Conservation (phyloP, 2,329 filamentous ascomycete species). For the Penicillium sp. region DNA sequence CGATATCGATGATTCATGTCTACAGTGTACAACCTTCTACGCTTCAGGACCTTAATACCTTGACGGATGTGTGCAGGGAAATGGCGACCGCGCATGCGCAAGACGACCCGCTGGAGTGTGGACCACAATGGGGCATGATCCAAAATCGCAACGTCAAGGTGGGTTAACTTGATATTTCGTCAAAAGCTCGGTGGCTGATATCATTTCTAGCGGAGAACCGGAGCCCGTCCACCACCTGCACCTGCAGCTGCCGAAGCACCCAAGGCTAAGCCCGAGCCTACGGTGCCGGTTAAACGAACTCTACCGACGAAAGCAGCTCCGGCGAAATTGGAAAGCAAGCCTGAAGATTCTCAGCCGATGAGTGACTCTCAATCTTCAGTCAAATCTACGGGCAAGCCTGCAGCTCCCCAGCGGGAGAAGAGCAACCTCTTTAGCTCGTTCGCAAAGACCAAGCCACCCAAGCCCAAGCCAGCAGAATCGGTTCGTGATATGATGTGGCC, state of each 20-base stretch:
- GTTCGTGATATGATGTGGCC: conserved; percentile 36
- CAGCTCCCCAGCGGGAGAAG: conserved; percentile 63
- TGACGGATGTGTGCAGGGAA: conserved; percentile 73
- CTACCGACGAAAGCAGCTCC: conserved; percentile 36
- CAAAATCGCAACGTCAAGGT: conserved; percentile 71
- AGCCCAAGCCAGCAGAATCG: conserved; percentile 53
- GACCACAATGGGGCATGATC: conserved; percentile 74
- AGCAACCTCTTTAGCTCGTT: conserved; percentile 80
- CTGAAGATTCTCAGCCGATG: conserved; percentile 29
- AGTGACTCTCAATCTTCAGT: conserved; percentile 40
- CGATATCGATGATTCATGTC: conserved; percentile 80
- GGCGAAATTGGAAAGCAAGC: conserved; percentile 33
- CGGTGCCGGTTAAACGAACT: conserved; percentile 49
- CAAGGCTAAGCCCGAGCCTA: conserved; percentile 40
- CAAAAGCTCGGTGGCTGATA: conserved; percentile 2
- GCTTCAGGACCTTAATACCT: conserved; percentile 72
- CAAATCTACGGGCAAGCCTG: conserved; percentile 46
- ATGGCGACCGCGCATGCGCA: conserved; percentile 61
- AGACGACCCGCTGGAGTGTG: conserved; percentile 65
- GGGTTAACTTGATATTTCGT: conserved; percentile 13
- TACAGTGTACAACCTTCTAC: conserved; percentile 80
- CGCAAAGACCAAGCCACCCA: conserved; percentile 71
- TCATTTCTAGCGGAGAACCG: conserved; percentile 53
- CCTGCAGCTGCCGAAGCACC: conserved; percentile 39
- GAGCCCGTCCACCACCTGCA: conserved; percentile 45